phyloP scores from a whole-genome alignment of 2,329 filamentous ascomycete species.

The Pyrenochaeta sp. region DNA sequence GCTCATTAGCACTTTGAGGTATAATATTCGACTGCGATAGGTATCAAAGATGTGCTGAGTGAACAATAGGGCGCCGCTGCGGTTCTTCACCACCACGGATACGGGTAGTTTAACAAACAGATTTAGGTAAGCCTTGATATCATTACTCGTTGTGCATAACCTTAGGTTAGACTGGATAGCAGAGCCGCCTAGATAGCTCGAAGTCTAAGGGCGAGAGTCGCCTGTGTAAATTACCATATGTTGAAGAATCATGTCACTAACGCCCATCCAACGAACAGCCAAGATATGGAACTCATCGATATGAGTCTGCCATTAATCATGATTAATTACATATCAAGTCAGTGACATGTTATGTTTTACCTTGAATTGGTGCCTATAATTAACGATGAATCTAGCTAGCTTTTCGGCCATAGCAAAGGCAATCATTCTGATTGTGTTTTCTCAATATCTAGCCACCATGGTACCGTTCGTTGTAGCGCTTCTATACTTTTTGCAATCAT shows the following conservation, averaged over 20 bases:
- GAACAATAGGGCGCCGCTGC: neutral
- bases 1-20: too few species aligned
- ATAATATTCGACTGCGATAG: too few species aligned
- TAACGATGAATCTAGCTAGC: neutral
- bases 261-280: conserved; percentile 18
- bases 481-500: conserved; percentile 50
- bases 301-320: conserved; percentile 41
- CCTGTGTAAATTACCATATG: too few species aligned
- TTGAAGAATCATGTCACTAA: too few species aligned
- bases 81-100: conserved; percentile 22
- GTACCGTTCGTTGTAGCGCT: conserved; percentile 44
- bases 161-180: too few species aligned
- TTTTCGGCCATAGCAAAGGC: too few species aligned
- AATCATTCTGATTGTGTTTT: conserved; percentile 3
- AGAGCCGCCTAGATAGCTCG: too few species aligned
- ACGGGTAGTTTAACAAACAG: conserved; percentile 20
- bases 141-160: too few species aligned
- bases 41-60: too few species aligned
- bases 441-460: conserved; percentile 40
- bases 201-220: too few species aligned
- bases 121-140: conserved; percentile 4
- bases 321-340: neutral
- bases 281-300: conserved; percentile 54
- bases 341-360: neutral
- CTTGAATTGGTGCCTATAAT: conserved; percentile 21